Percentiles rank a stretch among this genome's conserved stretches.
Conservation (phyloP, 768 basidiomycete species). For the Clitopilus hobsonii region DNA sequence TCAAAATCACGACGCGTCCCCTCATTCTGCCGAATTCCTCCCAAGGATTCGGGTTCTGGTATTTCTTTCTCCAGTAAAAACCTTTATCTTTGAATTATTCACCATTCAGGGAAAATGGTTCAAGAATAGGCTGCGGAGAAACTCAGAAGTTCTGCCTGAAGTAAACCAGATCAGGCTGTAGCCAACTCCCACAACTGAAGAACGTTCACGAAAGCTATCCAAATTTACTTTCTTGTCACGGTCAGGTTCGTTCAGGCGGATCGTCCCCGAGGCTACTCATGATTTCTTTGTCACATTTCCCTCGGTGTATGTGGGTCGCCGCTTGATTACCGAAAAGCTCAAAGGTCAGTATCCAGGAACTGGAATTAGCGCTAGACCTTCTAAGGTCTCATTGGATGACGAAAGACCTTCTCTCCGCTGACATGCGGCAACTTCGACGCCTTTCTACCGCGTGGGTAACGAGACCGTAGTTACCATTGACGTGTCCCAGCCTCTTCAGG, state of each 20-base stretch:
- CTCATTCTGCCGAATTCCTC: slow-evolving; percentile 4
- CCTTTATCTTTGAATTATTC: too few relatives aligned
- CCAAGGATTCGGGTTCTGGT: background rate
- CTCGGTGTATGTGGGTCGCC: background rate
- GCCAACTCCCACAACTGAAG: too few relatives aligned
- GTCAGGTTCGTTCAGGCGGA: background rate
- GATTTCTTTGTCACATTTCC: background rate
- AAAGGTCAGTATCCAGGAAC: background rate
- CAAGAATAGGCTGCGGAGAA: too few relatives aligned
- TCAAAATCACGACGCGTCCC: background rate
- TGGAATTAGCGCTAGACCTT: background rate
- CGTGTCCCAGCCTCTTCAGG: background rate
- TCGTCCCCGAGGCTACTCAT: background rate
- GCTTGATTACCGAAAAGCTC: background rate
- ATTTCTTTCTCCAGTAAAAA: too few relatives aligned
- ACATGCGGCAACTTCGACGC: background rate
- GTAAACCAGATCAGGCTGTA: too few relatives aligned
- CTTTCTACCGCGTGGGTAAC: background rate
- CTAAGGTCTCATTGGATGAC: background rate
- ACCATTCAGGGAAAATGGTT: too few relatives aligned
- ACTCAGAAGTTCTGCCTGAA: too few relatives aligned
- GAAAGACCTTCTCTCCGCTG: background rate
- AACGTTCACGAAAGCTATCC: too few relatives aligned
- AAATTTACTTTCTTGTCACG: too few relatives aligned
- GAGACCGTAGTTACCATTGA: background rate